phyloP scores from a whole-genome alignment of 2,329 filamentous ascomycete genomes.

The Microcyclospora pomicola region DNA sequence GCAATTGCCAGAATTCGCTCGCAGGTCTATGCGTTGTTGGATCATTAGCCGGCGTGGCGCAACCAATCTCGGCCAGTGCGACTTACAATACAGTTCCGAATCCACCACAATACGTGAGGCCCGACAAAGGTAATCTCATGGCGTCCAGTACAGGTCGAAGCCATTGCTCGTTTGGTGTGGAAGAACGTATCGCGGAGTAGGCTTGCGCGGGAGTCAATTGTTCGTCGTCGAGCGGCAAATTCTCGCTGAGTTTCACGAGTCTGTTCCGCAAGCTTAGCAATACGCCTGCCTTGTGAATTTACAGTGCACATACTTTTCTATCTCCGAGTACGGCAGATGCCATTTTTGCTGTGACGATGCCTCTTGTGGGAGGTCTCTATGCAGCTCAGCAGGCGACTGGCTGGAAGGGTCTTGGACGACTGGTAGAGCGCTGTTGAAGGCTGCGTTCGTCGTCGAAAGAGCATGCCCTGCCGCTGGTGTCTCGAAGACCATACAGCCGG shows the following conservation, averaged over 20 bases:
- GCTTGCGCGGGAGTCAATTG: slow-evolving; percentile 13
- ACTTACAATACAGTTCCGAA: slow-evolving; percentile 11
- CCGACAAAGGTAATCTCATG: slow-evolving; percentile 8
- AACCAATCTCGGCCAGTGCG: too few relatives aligned
- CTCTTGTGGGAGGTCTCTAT: background rate
- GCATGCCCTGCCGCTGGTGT: slow-evolving; percentile 7
- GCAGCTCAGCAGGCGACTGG: background rate
- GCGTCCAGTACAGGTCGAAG: slow-evolving; percentile 9
- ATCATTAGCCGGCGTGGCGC: too few relatives aligned
- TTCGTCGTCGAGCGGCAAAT: slow-evolving; percentile 11
- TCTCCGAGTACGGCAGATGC: slow-evolving; percentile 14
- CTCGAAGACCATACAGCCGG: background rate
- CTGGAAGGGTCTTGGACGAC: too few relatives aligned
- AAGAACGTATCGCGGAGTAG: slow-evolving; percentile 8
- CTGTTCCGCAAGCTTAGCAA: slow-evolving; percentile 2
- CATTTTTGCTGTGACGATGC: slow-evolving; percentile 5
- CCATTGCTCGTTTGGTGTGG: slow-evolving; percentile 4
- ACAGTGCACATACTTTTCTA: slow-evolving; percentile 13
- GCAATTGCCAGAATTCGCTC: slow-evolving; percentile 5
- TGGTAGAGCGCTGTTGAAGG: slow-evolving; percentile 8
- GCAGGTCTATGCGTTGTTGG: background rate
- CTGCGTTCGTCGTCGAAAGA: slow-evolving; percentile 8
- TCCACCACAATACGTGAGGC: slow-evolving; percentile 7
- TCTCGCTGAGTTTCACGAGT: slow-evolving; percentile 9
- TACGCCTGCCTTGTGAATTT: too few relatives aligned